phyloP scores from a whole-genome alignment of 176 grass and related monocot species.

The Zea mays region DNA sequence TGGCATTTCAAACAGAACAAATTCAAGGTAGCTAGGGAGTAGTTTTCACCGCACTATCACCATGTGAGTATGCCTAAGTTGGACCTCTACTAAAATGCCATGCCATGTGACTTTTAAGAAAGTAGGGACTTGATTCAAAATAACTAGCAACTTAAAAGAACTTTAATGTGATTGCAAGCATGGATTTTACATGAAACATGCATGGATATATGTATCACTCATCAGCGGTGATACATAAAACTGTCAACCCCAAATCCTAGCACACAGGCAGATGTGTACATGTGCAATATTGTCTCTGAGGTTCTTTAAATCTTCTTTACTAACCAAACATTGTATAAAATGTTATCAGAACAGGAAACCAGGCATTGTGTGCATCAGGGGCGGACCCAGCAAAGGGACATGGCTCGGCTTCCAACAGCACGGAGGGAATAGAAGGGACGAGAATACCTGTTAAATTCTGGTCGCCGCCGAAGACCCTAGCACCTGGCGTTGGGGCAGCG shows the following conservation, averaged over 20 bases:
- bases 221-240: neutral
- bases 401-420: neutral
- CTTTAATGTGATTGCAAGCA: neutral
- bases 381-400: neutral
- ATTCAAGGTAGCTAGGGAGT: neutral
- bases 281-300: neutral
- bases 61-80: neutral
- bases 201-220: neutral
- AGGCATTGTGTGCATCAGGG: neutral
- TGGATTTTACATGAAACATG: conserved; percentile 19
- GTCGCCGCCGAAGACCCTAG: neutral
- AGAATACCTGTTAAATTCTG: neutral
- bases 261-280: neutral
- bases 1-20: neutral
- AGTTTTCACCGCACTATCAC: conserved; percentile 2
- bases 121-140: neutral
- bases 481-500: neutral
- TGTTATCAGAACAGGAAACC: neutral
- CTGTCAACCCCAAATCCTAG: neutral
- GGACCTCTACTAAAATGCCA: neutral
- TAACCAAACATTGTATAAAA: neutral
- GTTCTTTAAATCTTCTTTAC: conserved; percentile 6
- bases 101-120: no score
- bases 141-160: neutral
- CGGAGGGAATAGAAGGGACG: neutral